Evolutionary conservation across 176 grass and related monocot species (phyloP).

Genomic region (Carex scoparia): DNA sequence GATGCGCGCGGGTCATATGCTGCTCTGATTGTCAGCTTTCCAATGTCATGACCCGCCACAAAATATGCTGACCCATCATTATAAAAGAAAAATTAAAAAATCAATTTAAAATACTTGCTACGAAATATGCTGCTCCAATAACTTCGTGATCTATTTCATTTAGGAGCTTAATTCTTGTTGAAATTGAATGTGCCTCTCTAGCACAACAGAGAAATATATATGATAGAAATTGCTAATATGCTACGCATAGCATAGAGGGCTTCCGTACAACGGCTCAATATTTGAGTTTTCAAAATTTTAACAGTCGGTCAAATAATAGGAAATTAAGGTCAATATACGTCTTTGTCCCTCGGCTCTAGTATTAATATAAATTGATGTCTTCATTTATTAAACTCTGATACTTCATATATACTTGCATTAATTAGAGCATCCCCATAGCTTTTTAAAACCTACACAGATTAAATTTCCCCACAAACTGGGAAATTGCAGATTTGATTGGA

Average conservation of each 20-base stretch:
- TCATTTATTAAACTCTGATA: neutral
- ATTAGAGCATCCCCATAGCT: neutral
- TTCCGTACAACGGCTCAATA: too few relatives aligned
- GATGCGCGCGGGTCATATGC: conserved; percentile 50
- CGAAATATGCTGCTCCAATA: too few relatives aligned
- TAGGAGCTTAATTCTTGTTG: neutral
- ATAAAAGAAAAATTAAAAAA: neutral
- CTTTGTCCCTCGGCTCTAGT: neutral
- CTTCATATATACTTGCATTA: neutral
- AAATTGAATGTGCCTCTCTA: neutral
- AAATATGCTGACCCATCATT: conserved; percentile 43
- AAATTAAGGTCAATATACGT: neutral
- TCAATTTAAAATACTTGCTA: neutral
- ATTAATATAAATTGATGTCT: neutral
- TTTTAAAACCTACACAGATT: neutral
- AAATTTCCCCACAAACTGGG: neutral
- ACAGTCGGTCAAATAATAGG: neutral
- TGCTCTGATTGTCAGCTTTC: conserved; percentile 53
- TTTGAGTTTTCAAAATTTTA: too few relatives aligned
- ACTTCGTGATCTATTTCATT: too few relatives aligned
- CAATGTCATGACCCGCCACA: conserved; percentile 67
- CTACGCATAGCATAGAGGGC: too few relatives aligned
- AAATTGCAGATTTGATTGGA: neutral
- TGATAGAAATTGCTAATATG: too few relatives aligned
- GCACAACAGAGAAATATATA: too few relatives aligned